A percentile compares a stretch with the other conserved stretches of the same genome.
These are phyloP conservation scores for Mitragyna speciosa DNA, from an alignment of 257 asterid species.

Conservation along the genomic window DNA sequence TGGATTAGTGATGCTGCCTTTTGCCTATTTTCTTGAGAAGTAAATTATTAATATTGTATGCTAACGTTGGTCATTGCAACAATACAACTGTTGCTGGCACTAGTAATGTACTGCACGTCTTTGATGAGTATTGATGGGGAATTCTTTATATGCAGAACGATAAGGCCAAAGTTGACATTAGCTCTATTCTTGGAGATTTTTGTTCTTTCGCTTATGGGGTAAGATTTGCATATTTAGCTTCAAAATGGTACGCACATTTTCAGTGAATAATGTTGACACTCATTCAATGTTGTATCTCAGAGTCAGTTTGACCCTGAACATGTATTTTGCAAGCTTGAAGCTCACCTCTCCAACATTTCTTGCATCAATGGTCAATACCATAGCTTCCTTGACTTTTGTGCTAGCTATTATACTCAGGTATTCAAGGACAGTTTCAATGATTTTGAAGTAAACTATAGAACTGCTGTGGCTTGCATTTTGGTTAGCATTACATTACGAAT, in stretches of 20 bases:
- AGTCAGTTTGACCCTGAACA: slow-evolving; percentile 67
- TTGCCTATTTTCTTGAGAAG: slow-evolving; percentile 76
- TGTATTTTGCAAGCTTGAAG: slow-evolving; percentile 65
- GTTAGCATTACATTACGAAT: no score
- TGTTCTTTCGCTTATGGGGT: slow-evolving; percentile 70
- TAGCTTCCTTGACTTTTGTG: slow-evolving; percentile 67
- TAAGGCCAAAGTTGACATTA: slow-evolving; percentile 22
- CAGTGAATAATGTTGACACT: neutral
- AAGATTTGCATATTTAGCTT: slow-evolving; percentile 16
- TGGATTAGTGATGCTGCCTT: slow-evolving; percentile 50
- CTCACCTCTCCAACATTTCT: slow-evolving; percentile 64
- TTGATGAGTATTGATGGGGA: no score
- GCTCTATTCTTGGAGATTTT: slow-evolving; percentile 52
- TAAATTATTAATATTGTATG: slow-evolving; percentile 11
- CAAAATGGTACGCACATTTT: neutral
- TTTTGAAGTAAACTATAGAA: no score
- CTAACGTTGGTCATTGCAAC: neutral
- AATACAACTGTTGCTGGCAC: no score
- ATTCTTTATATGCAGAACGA: no score
- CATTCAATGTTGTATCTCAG: slow-evolving; percentile 32
- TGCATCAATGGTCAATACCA: slow-evolving; percentile 64
- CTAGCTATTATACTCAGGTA: slow-evolving; percentile 73
- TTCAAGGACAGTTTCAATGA: neutral
- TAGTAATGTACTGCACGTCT: no score
- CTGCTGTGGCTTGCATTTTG: no score